These are phyloP conservation scores for Bipolaris zeicola DNA, from an alignment of 2,329 filamentous ascomycete species.

Conservation along the genomic window DNA sequence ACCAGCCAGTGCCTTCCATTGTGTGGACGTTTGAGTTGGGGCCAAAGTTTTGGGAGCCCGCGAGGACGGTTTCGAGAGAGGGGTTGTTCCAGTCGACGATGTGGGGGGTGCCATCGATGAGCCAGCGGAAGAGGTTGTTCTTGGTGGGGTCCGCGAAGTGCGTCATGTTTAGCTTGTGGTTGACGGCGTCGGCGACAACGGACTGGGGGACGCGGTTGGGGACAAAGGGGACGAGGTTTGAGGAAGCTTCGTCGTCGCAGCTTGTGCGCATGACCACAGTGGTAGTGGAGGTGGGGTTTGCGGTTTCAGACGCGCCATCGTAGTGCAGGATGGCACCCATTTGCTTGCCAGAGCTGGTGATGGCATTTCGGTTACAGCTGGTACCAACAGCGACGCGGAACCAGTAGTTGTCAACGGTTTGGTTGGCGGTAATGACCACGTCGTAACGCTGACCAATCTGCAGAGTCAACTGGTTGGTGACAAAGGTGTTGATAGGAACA, in stretches of 20 bases:
- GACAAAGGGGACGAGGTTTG: conserved; percentile 48
- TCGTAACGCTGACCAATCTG: conserved; percentile 53
- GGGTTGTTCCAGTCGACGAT: conserved; percentile 52
- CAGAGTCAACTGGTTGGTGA: conserved; percentile 39
- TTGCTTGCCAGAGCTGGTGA: conserved; percentile 33
- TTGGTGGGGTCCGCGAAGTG: conserved; percentile 38
- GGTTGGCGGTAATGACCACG: conserved; percentile 54
- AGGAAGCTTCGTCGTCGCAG: conserved; percentile 47
- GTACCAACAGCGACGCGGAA: conserved; percentile 51
- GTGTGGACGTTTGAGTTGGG: conserved; percentile 38
- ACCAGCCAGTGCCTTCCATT: conserved; percentile 46
- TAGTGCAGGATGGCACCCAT: conserved; percentile 51
- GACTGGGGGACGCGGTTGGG: conserved; percentile 47
- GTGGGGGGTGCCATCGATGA: conserved; percentile 49
- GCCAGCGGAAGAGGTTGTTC: conserved; percentile 52
- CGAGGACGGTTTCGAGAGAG: conserved; percentile 52
- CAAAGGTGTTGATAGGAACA: conserved; percentile 51
- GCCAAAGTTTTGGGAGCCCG: conserved; percentile 33
- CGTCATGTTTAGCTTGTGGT: conserved; percentile 39
- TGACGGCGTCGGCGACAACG: conserved; percentile 33
- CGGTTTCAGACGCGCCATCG: conserved; percentile 35
- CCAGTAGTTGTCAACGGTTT: conserved; percentile 54
- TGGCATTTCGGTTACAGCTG: conserved; percentile 37
- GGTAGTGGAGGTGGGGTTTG: conserved; percentile 43
- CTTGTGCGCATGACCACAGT: conserved; percentile 39